Conservation (phyloP, 768 basidiomycete species). For the Lyophyllum atratum region DNA sequence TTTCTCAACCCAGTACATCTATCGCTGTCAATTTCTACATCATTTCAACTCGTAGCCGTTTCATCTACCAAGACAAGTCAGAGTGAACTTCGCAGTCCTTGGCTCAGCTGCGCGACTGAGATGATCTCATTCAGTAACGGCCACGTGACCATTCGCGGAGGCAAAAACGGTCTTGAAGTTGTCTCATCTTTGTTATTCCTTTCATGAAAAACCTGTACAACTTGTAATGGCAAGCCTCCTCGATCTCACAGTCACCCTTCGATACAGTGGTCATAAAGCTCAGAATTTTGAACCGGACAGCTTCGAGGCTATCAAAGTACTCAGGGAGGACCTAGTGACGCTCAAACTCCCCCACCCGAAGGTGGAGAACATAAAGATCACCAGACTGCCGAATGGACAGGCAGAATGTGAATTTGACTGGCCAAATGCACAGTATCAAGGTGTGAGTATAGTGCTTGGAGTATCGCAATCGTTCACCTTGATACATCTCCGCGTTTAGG, state of each 20-base stretch:
- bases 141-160: conserved; percentile 7
- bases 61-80: not conserved
- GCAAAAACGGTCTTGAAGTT: not conserved
- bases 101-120: not conserved
- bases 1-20: not conserved
- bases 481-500: conserved; percentile 6
- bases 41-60: not conserved
- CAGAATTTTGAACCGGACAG: conserved; percentile 33
- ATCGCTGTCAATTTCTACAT: conserved; percentile 2
- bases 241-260: conserved; percentile 32
- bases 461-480: not conserved
- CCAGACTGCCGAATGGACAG: conserved; percentile 19
- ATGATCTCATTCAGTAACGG: not conserved
- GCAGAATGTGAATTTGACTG: conserved; percentile 29
- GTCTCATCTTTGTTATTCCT: too few species aligned
- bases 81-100: not conserved
- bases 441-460: not conserved
- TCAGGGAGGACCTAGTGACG: conserved; percentile 33
- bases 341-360: conserved; percentile 45
- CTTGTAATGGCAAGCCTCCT: not conserved
- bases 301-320: conserved; percentile 22
- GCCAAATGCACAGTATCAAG: conserved; percentile 6
- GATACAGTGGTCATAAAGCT: conserved; percentile 37
- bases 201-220: not conserved
- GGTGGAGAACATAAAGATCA: conserved; percentile 30